Base-by-base conservation (phyloP, 116 monocot species). In the Phalaenopsis hybrid region DNA sequence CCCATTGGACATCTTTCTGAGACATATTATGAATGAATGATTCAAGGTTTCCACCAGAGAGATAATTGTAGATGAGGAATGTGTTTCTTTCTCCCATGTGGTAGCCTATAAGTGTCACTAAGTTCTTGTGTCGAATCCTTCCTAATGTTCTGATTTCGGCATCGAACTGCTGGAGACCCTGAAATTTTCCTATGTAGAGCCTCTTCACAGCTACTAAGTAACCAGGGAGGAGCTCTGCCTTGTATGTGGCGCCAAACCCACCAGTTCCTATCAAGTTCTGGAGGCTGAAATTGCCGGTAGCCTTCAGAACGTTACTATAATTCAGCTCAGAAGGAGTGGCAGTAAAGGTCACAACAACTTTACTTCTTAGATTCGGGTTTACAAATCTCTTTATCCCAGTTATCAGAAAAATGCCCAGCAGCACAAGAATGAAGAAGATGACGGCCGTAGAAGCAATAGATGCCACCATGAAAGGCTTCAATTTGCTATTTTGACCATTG, bases 211-310 rank as follows among this genome's bases (percentile, higher is more conserved):
- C 92, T n/a, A 92, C 85, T 25, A 86, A 70, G 81, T 87, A 87
- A 44, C 87, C 88, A 11, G 90, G 88, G 44, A 34, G 78, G 21
- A 90, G 75, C 63, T 92, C 88, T 52, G 87, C 90, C 83, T 87
- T 90, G 88, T 90, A 92, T 63, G 90, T 92, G 9, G 88, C 84
- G 4, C 92, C 90, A 78, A 92, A 92, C 3, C 92, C 90, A 33
- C 90, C 92, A 9, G 82, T 90, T 25, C 92, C 92, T 72, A 92
- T 92, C 77, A 92, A 81, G 78, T 88, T 92, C 81, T 85, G 83
- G 31, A 92, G 82, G 80, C 92, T 90, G 79, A 92, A 92, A 43
- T 92, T 88, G 11, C 86, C 80, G 2, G 90, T 92, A 46, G 90
- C 88, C 82, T 43, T 80, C 8, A 90, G 57, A 11, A 90, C 70